These are phyloP conservation scores for Neopestalotiopsis rosae DNA, from an alignment of 2,329 filamentous ascomycete species.

Conservation along the genomic window DNA sequence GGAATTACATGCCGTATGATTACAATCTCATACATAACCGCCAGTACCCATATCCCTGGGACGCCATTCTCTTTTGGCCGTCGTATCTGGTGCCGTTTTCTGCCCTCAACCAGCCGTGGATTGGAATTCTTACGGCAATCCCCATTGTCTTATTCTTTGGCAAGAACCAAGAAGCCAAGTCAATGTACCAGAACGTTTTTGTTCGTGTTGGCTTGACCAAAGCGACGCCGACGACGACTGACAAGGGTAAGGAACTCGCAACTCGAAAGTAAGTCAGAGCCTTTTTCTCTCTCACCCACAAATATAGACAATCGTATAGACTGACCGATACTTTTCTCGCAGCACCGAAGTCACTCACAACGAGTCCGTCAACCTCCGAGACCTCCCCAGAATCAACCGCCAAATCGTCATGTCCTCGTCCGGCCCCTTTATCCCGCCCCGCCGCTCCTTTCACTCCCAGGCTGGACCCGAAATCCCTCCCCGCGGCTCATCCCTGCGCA, in stretches of 20 bases:
- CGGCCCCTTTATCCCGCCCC: slow-evolving; percentile 18
- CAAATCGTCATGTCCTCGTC: slow-evolving; percentile 8
- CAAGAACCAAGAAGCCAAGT: slow-evolving; percentile 57
- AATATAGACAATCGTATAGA: neutral
- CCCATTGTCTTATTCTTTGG: slow-evolving; percentile 62
- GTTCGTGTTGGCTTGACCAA: slow-evolving; percentile 20
- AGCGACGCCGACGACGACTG: neutral
- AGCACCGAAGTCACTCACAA: neutral
- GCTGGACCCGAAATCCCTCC: slow-evolving; percentile 26
- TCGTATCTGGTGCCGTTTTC: slow-evolving; percentile 45
- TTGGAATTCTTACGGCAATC: slow-evolving; percentile 51
- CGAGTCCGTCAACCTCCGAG: neutral
- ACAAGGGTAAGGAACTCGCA: neutral
- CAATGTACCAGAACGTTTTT: slow-evolving; percentile 48
- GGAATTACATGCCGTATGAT: slow-evolving; percentile 41
- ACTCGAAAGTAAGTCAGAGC: neutral
- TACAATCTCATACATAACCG: slow-evolving; percentile 48
- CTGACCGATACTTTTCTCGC: neutral
- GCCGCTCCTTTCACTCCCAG: neutral
- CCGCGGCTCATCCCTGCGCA: slow-evolving; percentile 26
- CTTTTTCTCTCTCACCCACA: neutral
- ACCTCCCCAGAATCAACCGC: neutral
- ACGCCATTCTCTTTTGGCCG: slow-evolving; percentile 51
- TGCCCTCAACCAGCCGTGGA: slow-evolving; percentile 53
- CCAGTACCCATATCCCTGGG: slow-evolving; percentile 46